These are phyloP conservation scores for Beauveria caledonica DNA, from an alignment of 2,329 filamentous ascomycete species.

Conservation along the genomic window DNA sequence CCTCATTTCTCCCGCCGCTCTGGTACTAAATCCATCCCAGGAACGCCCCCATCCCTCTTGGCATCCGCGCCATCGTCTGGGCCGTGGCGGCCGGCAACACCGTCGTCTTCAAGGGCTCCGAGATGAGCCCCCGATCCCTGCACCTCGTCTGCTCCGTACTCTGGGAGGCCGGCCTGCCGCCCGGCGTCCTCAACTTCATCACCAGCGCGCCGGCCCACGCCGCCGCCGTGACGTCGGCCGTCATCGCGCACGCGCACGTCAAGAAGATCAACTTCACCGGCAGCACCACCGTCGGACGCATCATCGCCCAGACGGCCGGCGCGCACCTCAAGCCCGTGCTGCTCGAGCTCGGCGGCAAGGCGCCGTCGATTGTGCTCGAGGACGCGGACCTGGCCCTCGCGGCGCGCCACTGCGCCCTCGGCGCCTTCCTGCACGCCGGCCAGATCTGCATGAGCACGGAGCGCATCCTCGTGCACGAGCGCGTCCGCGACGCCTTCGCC, in stretches of 20 bases:
- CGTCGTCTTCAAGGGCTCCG: slow-evolving; percentile 59
- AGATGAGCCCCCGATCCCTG: slow-evolving; percentile 53
- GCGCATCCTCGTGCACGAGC: slow-evolving; percentile 38
- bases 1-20: background rate
- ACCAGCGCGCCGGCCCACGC: slow-evolving; percentile 56
- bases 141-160: slow-evolving; percentile 54
- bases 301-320: slow-evolving; percentile 29
- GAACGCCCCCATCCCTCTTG: slow-evolving; percentile 44
- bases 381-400: slow-evolving; percentile 38
- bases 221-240: slow-evolving; percentile 49
- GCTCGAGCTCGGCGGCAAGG: slow-evolving; percentile 42
- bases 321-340: slow-evolving; percentile 35
- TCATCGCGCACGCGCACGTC: slow-evolving; percentile 46
- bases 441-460: slow-evolving; percentile 69
- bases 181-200: slow-evolving; percentile 61
- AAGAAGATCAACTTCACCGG: slow-evolving; percentile 38
- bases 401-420: slow-evolving; percentile 20
- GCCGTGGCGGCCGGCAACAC: slow-evolving; percentile 67
- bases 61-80: slow-evolving; percentile 42
- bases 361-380: slow-evolving; percentile 31
- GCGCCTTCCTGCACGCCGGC: slow-evolving; percentile 29
- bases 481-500: slow-evolving; percentile 13
- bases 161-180: slow-evolving; percentile 62
- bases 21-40: slow-evolving; percentile 19
- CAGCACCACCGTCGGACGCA: slow-evolving; percentile 32